Evolutionary conservation across 108 stramenopile genomes (phyloP), one percentile per base, ranked within the genome.

Genomic region (Stephanodiscus triporus): DNA sequence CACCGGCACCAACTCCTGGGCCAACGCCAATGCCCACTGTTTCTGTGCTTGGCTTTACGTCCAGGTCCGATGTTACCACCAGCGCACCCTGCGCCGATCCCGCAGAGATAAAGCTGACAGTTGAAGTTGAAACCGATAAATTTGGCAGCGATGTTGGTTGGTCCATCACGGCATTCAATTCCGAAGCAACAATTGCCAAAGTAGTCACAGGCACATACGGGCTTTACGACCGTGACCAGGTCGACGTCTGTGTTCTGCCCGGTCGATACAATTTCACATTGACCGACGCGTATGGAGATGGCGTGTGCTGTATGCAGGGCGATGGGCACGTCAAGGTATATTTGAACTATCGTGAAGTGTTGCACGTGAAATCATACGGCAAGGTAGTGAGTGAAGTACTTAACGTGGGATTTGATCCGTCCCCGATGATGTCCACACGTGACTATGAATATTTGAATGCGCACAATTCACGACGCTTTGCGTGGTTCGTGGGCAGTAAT

Each of bases 251-350:
- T 51, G 45, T 81, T 4, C 9, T 20, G 2, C 8, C 56, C 9
- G 81, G 76, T 32, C 63, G 38, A 4, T 79, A 79, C 50, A 76
- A 75, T 54, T 76, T 83, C 42, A 69, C 73, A 23, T 38, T 83
- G 9, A 69, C 70, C 30, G 83, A 84, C 48, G 48, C 56, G 26
- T 84, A 72, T 37, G 83, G 83, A 22, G 83, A 84, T 72, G 83
- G 83, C 23, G 43, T 84, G 26, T 80, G 79, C 47, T 80, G 79
- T 30, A 49, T 24, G 48, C 59, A 71, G 13, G 79, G 79, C 2
- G n/a, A 66, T 50, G 83, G 83, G 1, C 37, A 63, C 40, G 56
- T 66, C 29, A 68, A 71, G 56, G 58, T 78, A 6, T 42, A 47
- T 63, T 61, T 82, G 2, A 72, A 82, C 32, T 66, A 68, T 23